These are phyloP conservation scores for Porphyra umbilicalis DNA, from an alignment of 31 red algal species.

Conservation along the genomic window DNA sequence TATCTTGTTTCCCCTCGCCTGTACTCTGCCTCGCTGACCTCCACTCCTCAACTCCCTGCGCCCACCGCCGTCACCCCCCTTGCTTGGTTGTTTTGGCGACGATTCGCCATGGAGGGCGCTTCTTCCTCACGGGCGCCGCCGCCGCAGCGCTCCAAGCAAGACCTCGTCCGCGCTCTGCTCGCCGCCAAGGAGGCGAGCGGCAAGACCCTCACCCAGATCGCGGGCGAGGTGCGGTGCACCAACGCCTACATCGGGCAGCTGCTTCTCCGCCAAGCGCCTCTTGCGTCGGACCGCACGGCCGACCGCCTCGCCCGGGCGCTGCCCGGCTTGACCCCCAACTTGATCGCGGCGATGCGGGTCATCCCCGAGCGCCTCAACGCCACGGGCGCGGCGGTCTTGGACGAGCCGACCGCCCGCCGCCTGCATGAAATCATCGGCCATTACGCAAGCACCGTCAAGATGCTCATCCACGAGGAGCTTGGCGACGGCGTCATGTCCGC, in stretches of 20 bases:
- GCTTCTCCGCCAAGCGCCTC: slow-evolving; percentile 9
- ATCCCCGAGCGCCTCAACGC: neutral
- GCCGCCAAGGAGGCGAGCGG: slow-evolving; percentile 1
- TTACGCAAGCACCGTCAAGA: slow-evolving; percentile 5
- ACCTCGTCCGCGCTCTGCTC: neutral
- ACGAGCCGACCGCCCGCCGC: slow-evolving; percentile 8
- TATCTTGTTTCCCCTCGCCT: too few relatives aligned
- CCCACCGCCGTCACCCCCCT: too few relatives aligned
- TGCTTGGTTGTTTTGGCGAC: too few relatives aligned
- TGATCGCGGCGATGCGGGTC: neutral
- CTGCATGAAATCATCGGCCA: slow-evolving; percentile 4
- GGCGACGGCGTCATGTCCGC: slow-evolving; percentile 16
- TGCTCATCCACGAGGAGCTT: slow-evolving; percentile 4
- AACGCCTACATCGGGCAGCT: slow-evolving; percentile 12
- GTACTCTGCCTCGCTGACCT: too few relatives aligned
- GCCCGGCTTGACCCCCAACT: neutral
- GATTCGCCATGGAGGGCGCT: too few relatives aligned
- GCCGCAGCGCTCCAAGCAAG: neutral
- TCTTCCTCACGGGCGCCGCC: too few relatives aligned
- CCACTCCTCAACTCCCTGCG: too few relatives aligned
- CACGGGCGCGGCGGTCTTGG: neutral
- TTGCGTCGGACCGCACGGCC: neutral
- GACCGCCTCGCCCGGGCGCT: neutral
- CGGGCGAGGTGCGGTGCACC: slow-evolving; percentile 4
- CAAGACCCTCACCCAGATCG: slow-evolving; percentile 7